Evolutionary conservation across 192 early-diverging fungal genomes (phyloP).

Genomic region (Entrophospora sp.): DNA sequence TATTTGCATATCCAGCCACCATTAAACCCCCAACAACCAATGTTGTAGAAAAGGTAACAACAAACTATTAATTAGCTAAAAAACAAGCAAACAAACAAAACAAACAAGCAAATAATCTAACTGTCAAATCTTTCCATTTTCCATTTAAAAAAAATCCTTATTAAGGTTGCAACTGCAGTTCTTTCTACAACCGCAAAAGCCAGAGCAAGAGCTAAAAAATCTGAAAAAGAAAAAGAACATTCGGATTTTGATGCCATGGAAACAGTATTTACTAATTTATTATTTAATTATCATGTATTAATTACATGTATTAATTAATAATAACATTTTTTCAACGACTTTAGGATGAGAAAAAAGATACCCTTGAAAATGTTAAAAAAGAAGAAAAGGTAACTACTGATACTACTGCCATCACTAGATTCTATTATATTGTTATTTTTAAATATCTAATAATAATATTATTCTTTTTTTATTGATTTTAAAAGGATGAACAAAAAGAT

Average conservation of each 20-base stretch:
- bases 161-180: conserved; percentile 86
- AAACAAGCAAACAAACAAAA: no score
- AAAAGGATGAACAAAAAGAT: conserved; percentile 49
- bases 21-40: conserved; percentile 73
- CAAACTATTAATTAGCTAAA: no score
- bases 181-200: conserved; percentile 94
- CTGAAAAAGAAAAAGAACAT: conserved; percentile 62
- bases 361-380: conserved; percentile 39
- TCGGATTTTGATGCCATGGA: conserved; percentile 39
- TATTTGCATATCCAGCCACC: conserved; percentile 89
- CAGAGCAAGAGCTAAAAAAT: conserved; percentile 74
- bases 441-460: no score
- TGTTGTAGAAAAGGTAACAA: conserved; percentile 73
- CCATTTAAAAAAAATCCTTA: no score
- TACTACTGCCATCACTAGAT: no score
- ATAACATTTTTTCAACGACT: not conserved
- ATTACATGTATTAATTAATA: not conserved
- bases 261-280: conserved; percentile 22
- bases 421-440: no score
- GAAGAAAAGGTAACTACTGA: conserved; percentile 55
- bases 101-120: no score
- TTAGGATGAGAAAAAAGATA: conserved; percentile 48
- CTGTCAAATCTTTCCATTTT: no score
- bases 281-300: not conserved
- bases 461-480: not conserved